Conservation (phyloP, 2,329 filamentous ascomycete genomes). For the Cladosporium sp. region DNA sequence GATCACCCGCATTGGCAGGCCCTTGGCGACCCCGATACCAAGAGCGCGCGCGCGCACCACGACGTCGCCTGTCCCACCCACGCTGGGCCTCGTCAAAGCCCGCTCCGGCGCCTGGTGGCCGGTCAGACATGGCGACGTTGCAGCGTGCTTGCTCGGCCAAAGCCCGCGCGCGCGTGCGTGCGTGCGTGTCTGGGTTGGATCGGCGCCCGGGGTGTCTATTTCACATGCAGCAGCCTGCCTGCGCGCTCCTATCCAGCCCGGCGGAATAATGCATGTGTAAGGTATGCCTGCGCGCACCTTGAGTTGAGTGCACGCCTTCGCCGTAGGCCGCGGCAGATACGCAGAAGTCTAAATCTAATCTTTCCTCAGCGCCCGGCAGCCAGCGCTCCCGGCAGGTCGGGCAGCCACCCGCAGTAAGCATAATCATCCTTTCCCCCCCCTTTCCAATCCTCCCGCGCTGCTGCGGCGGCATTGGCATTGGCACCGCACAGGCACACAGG, state of each 20-base stretch:
- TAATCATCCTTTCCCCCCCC: constrained; percentile 9
- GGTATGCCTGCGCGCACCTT: no score
- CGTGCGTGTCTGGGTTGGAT: constrained; percentile 5
- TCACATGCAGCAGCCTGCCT: not conserved
- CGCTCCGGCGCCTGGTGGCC: not conserved
- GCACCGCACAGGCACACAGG: not conserved
- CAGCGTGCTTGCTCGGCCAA: not conserved
- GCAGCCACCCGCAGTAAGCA: constrained; percentile 8
- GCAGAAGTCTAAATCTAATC: no score
- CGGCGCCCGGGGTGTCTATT: not conserved
- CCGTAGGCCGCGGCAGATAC: no score
- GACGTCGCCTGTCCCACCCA: constrained; percentile 3
- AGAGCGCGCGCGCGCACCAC: not conserved
- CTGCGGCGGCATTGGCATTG: not conserved
- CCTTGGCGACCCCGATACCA: constrained; percentile 5
- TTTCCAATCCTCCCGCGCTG: not conserved
- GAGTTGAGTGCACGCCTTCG: no score
- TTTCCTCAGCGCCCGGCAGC: no score
- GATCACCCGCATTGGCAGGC: constrained; percentile 2
- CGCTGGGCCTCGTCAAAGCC: not conserved
- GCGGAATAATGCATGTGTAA: no score
- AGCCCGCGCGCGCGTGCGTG: not conserved
- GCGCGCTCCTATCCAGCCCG: no score
- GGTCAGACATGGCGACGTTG: not conserved
- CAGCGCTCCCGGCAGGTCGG: not conserved